These are phyloP conservation scores for Austroboletus eburneus DNA, from an alignment of 768 basidiomycete genomes.

Conservation along the genomic window DNA sequence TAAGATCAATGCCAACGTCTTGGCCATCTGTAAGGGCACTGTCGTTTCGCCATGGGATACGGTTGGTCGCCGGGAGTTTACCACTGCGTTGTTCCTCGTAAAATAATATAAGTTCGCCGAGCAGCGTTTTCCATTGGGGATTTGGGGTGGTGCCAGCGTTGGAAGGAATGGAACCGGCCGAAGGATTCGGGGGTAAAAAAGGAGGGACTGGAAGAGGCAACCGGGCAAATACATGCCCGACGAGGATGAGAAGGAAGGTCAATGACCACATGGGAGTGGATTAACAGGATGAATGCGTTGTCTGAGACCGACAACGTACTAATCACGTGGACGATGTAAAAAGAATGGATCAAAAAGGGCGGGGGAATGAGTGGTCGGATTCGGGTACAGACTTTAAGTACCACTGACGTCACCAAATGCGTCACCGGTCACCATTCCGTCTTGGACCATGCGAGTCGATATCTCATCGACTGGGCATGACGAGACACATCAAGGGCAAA, in stretches of 20 bases:
- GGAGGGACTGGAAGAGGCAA: constrained; percentile 60
- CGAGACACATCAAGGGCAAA: no score
- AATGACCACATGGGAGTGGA: constrained; percentile 18
- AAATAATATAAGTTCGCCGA: constrained; percentile 82
- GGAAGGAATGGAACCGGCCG: constrained; percentile 52
- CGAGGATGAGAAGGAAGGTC: constrained; percentile 15
- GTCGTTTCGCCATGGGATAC: constrained; percentile 86
- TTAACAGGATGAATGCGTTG: neutral
- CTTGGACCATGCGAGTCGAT: no score
- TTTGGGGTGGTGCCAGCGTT: constrained; percentile 46
- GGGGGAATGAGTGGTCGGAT: no score
- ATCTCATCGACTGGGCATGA: no score
- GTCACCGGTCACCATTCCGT: no score
- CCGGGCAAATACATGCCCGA: constrained; percentile 44
- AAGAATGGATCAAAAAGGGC: no score
- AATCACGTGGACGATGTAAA: constrained; percentile 17
- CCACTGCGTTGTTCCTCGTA: constrained; percentile 92
- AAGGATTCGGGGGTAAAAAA: constrained; percentile 57
- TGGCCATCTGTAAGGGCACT: constrained; percentile 74
- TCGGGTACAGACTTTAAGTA: no score
- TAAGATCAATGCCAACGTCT: constrained; percentile 70
- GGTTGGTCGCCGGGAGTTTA: constrained; percentile 57
- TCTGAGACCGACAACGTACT: constrained; percentile 9
- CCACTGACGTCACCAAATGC: no score
- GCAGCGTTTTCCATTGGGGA: constrained; percentile 74